Percentiles rank a stretch among this genome's conserved stretches.
These are phyloP conservation scores for Strombidium stylifer DNA, from an alignment of 73 alveolate genomes.

Conservation along the genomic window DNA sequence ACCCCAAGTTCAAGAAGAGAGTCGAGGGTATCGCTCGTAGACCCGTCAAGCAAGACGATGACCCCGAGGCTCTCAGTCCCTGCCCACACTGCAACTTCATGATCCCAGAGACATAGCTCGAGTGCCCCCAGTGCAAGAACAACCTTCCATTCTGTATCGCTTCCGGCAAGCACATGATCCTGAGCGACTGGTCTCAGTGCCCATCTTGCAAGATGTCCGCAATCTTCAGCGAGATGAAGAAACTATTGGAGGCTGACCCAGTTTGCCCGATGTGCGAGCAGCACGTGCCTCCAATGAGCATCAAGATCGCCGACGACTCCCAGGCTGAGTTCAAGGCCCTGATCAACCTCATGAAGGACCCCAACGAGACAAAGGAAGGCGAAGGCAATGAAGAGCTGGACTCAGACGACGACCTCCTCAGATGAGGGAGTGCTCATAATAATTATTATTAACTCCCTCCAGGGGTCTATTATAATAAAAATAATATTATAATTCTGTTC, in stretches of 20 bases:
- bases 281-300: conserved; percentile 18
- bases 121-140: conserved; percentile 94
- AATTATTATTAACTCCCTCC: neutral
- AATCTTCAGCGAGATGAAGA: conserved; percentile 39
- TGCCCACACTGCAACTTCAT: conserved; percentile 96
- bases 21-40: conserved; percentile 93
- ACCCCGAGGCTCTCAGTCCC: conserved; percentile 82
- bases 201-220: conserved; percentile 95
- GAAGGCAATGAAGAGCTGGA: conserved; percentile 40
- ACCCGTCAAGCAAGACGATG: conserved; percentile 92
- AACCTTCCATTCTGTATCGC: conserved; percentile 97
- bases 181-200: conserved; percentile 84
- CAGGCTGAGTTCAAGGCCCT: conserved; percentile 53
- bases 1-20: conserved; percentile 87
- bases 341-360: conserved; percentile 40
- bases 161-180: conserved; percentile 95
- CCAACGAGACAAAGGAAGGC: conserved; percentile 40
- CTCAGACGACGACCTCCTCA: conserved; percentile 8
- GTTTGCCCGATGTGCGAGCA: conserved; percentile 67
- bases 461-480: neutral
- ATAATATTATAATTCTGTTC: too few species aligned
- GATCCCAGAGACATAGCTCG: conserved; percentile 87
- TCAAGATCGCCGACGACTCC: conserved; percentile 51
- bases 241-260: conserved; percentile 39
- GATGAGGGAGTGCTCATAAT: neutral